Percentiles rank a stretch among this genome's conserved stretches.
These are phyloP conservation scores for Flaveria sonorensis DNA, from an alignment of 129 eudicot species.

Conservation along the genomic window DNA sequence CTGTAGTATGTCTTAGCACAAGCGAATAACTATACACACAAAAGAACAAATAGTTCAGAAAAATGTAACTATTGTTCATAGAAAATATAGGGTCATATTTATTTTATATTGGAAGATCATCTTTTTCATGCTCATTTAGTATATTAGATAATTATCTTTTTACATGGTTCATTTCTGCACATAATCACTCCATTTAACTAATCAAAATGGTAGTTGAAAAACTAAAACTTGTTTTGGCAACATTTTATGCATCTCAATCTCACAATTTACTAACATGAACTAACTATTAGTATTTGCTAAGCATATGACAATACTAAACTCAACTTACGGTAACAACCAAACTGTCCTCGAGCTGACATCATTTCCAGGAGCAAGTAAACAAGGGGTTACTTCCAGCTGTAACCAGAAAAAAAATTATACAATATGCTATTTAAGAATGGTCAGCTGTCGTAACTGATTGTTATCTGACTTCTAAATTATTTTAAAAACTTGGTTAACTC, in stretches of 20 bases:
- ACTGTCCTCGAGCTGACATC: conserved; percentile 53
- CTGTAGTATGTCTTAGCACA: conserved; percentile 92
- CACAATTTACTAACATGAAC: background rate
- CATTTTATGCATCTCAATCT: background rate
- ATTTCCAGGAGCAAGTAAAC: conserved; percentile 73
- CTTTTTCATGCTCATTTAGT: background rate
- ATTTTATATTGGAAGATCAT: background rate
- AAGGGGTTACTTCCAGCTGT: conserved; percentile 90
- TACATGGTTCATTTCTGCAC: background rate
- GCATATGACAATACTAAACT: background rate
- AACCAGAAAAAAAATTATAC: conserved; percentile 23
- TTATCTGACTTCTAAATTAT: background rate
- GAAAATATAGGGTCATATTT: background rate
- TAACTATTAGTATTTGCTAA: background rate
- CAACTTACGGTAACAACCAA: conserved; percentile 89
- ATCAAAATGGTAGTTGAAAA: background rate
- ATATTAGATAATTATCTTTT: background rate
- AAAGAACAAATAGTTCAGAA: conserved; percentile 3
- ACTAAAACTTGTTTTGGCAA: background rate
- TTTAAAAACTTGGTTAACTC: background rate
- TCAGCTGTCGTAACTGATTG: background rate
- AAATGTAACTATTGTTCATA: background rate
- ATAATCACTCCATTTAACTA: background rate
- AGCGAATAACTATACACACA: conserved; percentile 64
- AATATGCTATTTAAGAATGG: conserved; percentile 13